Conservation (phyloP, 164 flowering plant species). For the Vitis amurensis region DNA sequence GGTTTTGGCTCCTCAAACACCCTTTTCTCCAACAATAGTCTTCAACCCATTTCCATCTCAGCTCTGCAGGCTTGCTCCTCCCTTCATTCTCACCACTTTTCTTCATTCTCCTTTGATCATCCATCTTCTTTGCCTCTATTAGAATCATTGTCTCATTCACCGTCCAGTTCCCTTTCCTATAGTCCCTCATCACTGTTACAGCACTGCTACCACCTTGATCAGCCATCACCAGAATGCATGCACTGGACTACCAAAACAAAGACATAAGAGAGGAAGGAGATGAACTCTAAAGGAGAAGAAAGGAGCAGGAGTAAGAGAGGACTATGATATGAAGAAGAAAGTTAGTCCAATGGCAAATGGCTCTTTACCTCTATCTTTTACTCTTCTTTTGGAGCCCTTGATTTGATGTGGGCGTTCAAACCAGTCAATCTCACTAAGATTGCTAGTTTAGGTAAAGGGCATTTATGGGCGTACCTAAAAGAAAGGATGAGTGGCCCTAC, state of each 20-base stretch:
- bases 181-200: conserved; percentile 45
- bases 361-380: conserved; percentile 9
- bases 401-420: conserved; percentile 26
- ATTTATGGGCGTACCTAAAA: conserved; percentile 6
- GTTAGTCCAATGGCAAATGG: background rate
- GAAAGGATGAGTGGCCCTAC: background rate
- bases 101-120: conserved; percentile 70
- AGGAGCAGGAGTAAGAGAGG: too few species aligned
- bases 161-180: conserved; percentile 89
- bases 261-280: background rate
- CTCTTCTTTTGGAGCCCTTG: conserved; percentile 22
- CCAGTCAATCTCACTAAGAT: conserved; percentile 16
- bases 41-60: conserved; percentile 88
- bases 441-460: conserved; percentile 17
- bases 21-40: conserved; percentile 80
- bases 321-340: background rate
- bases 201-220: conserved; percentile 26
- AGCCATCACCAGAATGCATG: conserved; percentile 32
- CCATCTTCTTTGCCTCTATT: conserved; percentile 74
- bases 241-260: background rate
- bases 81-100: conserved; percentile 26
- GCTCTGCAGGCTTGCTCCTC: conserved; percentile 53
- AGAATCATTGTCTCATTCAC: conserved; percentile 66
- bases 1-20: conserved; percentile 79
- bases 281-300: conserved; percentile 1